Conservation (phyloP, 2,329 filamentous ascomycete genomes). For the Botryotinia narcissicola region DNA sequence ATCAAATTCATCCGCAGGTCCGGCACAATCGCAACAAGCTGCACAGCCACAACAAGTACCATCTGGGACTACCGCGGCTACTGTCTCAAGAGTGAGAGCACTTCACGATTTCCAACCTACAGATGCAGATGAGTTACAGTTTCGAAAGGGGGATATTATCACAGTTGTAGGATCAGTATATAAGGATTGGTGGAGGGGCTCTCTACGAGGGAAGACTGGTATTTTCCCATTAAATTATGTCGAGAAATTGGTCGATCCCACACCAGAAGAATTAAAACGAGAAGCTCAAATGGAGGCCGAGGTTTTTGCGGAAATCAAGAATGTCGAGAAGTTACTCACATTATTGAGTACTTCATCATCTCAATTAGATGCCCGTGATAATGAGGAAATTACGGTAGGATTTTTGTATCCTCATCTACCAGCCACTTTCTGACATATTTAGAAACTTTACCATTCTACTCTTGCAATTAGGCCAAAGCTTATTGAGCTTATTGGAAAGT, state of each 20-base stretch:
- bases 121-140: slow-evolving; percentile 90
- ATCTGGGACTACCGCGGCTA: slow-evolving; percentile 89
- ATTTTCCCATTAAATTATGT: slow-evolving; percentile 99
- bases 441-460: slow-evolving; percentile 87
- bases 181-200: slow-evolving; percentile 99
- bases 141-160: slow-evolving; percentile 95
- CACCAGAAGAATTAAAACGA: slow-evolving; percentile 86
- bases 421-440: slow-evolving; percentile 37
- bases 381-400: slow-evolving; percentile 88
- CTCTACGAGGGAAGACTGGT: slow-evolving; percentile 87
- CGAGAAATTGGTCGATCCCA: slow-evolving; percentile 93
- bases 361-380: slow-evolving; percentile 80
- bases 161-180: slow-evolving; percentile 96
- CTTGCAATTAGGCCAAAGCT: slow-evolving; percentile 92
- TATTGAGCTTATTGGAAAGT: slow-evolving; percentile 97
- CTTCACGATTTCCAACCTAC: slow-evolving; percentile 94
- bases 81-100: slow-evolving; percentile 89
- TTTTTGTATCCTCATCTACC: not conserved
- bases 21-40: slow-evolving; percentile 42
- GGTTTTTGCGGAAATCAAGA: slow-evolving; percentile 74
- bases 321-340: slow-evolving; percentile 79
- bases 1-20: slow-evolving; percentile 41
- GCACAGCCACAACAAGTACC: slow-evolving; percentile 56
- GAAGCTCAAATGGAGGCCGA: slow-evolving; percentile 94
- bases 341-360: slow-evolving; percentile 84